These are phyloP conservation scores for Cryoendolithus antarcticus DNA, from an alignment of 2,329 filamentous ascomycete species.

Conservation along the genomic window DNA sequence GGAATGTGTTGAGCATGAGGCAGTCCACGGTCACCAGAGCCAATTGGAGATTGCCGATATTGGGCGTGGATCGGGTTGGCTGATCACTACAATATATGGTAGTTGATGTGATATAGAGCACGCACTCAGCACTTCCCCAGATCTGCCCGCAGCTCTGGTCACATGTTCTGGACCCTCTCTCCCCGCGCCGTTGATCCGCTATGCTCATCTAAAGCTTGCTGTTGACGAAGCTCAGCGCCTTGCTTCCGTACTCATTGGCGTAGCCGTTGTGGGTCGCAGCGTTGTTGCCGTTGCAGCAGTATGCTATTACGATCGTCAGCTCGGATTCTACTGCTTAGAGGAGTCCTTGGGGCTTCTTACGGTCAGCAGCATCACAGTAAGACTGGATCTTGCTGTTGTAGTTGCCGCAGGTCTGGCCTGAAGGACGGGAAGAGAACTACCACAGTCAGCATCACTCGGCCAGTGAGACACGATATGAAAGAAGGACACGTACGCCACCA, in stretches of 20 bases:
- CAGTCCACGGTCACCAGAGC: too few relatives aligned
- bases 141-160: too few relatives aligned
- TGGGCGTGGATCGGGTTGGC: too few relatives aligned
- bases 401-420: constrained; percentile 45
- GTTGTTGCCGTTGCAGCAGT: constrained; percentile 54
- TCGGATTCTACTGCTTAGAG: too few relatives aligned
- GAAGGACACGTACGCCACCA: constrained; percentile 47
- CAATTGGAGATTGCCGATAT: too few relatives aligned
- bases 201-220: constrained; percentile 28
- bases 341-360: too few relatives aligned
- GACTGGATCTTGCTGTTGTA: constrained; percentile 44
- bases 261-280: constrained; percentile 49
- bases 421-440: constrained; percentile 49
- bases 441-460: background rate
- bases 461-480: constrained; percentile 15
- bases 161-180: too few relatives aligned
- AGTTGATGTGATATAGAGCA: too few relatives aligned
- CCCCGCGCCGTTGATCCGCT: too few relatives aligned
- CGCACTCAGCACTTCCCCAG: too few relatives aligned
- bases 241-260: constrained; percentile 44
- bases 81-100: too few relatives aligned
- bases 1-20: too few relatives aligned
- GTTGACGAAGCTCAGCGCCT: constrained; percentile 48
- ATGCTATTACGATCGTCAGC: constrained; percentile 16
- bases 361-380: constrained; percentile 53